phyloP scores from a whole-genome alignment of 1,284 basidiomycete species.

The Exobasidium cylindrosporum region DNA sequence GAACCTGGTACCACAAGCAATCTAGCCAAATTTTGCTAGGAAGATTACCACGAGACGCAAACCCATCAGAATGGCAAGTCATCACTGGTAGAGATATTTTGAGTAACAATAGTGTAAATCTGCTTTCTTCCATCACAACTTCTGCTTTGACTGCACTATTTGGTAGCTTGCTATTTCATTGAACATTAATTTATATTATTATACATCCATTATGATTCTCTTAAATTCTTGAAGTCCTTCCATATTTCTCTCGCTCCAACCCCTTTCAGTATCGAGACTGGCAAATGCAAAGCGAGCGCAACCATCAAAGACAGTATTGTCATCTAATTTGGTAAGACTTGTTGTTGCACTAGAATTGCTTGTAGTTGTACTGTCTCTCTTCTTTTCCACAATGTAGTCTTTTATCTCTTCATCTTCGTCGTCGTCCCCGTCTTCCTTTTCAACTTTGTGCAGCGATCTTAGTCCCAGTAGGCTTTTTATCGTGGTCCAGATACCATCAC shows the following conservation, averaged over 20 bases:
- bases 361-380: neutral
- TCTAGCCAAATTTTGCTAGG: constrained; percentile 64
- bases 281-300: constrained; percentile 34
- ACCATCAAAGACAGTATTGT: constrained; percentile 37
- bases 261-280: constrained; percentile 28
- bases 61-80: constrained; percentile 56
- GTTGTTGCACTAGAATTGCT: constrained; percentile 11
- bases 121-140: constrained; percentile 27
- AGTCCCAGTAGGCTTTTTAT: constrained; percentile 18
- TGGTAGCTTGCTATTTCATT: constrained; percentile 1
- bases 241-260: constrained; percentile 17
- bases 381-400: constrained; percentile 38
- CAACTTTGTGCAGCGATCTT: neutral
- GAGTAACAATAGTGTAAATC: constrained; percentile 65
- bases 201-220: constrained; percentile 5
- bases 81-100: constrained; percentile 72
- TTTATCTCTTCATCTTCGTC: constrained; percentile 33
- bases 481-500: neutral
- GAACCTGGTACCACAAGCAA: constrained; percentile 69
- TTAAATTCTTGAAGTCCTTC: constrained; percentile 16
- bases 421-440: constrained; percentile 31
- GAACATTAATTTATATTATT: neutral
- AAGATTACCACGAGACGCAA: constrained; percentile 33
- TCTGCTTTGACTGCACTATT: constrained; percentile 20
- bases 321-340: constrained; percentile 37